These are phyloP conservation scores for Neurospora sublineolata DNA, from an alignment of 495 filamentous ascomycete genomes.

Conservation along the genomic window DNA sequence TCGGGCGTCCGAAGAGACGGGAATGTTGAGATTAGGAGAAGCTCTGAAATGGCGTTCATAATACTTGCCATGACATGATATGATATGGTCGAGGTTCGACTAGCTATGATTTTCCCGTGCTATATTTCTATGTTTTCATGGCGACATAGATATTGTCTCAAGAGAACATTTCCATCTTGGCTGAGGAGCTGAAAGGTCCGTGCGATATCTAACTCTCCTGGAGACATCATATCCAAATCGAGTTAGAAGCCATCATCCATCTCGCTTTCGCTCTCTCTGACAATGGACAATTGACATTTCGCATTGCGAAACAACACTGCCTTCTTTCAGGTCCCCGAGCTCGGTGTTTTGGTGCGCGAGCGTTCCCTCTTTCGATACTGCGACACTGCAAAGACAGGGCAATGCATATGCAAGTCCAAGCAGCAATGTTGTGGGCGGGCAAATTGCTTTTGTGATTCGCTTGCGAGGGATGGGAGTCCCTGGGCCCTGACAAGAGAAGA, in stretches of 20 bases:
- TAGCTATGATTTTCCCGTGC: neutral
- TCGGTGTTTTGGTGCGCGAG: neutral
- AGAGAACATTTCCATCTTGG: neutral
- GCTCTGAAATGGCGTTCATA: neutral
- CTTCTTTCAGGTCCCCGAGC: neutral
- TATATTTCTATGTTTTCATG: neutral
- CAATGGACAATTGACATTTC: neutral
- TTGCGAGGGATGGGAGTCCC: neutral
- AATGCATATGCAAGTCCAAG: neutral
- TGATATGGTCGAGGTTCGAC: neutral
- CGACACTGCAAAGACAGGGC: neutral
- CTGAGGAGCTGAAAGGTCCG: neutral
- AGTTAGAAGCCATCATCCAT: neutral
- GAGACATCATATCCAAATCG: neutral
- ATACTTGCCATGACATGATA: neutral
- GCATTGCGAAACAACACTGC: neutral
- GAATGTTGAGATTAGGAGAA: neutral
- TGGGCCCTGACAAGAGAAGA: neutral
- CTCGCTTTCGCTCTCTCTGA: neutral
- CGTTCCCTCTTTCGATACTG: neutral
- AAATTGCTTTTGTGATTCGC: neutral
- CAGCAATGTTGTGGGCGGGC: neutral
- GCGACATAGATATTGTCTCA: neutral
- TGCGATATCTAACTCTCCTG: neutral
- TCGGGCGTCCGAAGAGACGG: neutral